Evolutionary conservation across 1,139 yeast species (phyloP), one percentile per base, ranked within the genome.

Genomic region (Candida dubliniensis): DNA sequence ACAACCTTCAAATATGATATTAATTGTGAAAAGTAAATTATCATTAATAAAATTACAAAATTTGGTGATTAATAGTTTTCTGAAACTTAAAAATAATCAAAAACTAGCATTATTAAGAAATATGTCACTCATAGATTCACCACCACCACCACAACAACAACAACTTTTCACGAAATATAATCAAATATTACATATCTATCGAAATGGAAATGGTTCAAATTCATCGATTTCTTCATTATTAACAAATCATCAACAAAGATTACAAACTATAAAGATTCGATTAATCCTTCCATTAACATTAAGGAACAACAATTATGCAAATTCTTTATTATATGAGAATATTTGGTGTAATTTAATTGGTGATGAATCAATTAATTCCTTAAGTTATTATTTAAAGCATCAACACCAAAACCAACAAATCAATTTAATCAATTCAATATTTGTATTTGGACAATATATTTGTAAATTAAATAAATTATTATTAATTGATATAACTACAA

Each of bases 11-110:
- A 81, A 72, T 39, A 77, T 82, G 77, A 64, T 79, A 0, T 44
- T 84, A 29, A 87, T 84, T 1, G 52, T 85, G 2, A 71, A 76
- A 51, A 84, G 90, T 0, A 81, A 88, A 0, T 84, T 82, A 47
- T 81, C 90, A 0, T 53, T 83, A 35, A 81, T 81, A 49, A 61
- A 66, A 31, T 58, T 85, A 34, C 79, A 76, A 42, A 83, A 79
- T 52, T 47, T 81, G 14, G 82, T 81, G 0, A 38, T 69, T 2
- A 37, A 62, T 0, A 59, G 67, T 46, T 82, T 83, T 55, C 58
- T 63, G 31, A 62, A 55, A 36, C 46, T 49, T 26, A 32, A 30
- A 11, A n/a, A 10, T 8, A 8, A 34, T 34, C 18, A 8, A 2
- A 30, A 18, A 14, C 15, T 32, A 9, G 14, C 8, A 5, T 35